These are phyloP conservation scores for Salix dunnii DNA, from an alignment of 345 rosid genomes.

Conservation along the genomic window DNA sequence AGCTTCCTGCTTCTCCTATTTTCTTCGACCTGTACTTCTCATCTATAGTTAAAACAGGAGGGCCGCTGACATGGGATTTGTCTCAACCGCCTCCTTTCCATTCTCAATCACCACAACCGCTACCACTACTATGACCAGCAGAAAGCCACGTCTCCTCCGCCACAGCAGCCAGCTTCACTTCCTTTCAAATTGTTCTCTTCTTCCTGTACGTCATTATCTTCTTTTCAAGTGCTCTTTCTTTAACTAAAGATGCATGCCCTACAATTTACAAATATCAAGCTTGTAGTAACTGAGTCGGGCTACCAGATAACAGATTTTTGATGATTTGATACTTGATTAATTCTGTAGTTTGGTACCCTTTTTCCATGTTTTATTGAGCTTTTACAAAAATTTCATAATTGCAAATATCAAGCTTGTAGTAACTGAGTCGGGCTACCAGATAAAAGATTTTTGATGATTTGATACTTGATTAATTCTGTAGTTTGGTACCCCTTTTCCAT, in stretches of 20 bases:
- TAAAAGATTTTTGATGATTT: not conserved
- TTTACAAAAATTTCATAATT: not conserved
- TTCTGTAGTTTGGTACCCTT: not conserved
- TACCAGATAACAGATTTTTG: not conserved
- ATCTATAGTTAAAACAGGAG: not conserved
- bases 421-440: not conserved
- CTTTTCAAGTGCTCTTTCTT: not conserved
- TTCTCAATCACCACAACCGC: not conserved
- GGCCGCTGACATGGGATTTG: constrained; percentile 11
- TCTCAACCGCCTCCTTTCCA: not conserved
- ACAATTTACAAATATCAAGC: not conserved
- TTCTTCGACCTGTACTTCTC: too few species aligned
- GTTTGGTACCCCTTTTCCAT: not conserved
- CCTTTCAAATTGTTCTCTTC: not conserved
- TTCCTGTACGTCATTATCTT: constrained; percentile 18
- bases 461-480: not conserved
- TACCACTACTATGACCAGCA: not conserved
- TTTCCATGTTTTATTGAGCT: not conserved
- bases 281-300: not conserved
- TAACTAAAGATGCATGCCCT: not conserved
- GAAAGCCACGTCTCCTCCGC: not conserved
- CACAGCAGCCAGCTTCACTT: constrained; percentile 1
- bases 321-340: not conserved
- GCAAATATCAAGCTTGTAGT: not conserved
- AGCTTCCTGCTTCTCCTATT: not conserved